Percentiles rank a stretch among this genome's conserved stretches.
These are phyloP conservation scores for Ensete glaucum DNA, from an alignment of 176 grass and related monocot genomes.

Conservation along the genomic window DNA sequence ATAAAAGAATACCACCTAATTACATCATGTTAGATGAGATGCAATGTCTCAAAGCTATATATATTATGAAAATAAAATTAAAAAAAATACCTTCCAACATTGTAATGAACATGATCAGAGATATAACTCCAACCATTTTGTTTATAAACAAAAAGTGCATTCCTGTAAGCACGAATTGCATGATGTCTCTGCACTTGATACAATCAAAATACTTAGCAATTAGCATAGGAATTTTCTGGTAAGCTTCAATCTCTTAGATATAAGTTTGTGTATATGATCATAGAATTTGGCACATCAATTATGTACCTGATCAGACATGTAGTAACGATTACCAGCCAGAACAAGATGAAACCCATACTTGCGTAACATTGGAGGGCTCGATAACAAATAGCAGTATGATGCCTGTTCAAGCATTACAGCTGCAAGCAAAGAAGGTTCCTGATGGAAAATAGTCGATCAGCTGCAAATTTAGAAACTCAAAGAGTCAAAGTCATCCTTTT, in stretches of 20 bases:
- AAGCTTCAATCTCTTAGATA: conserved; percentile 10
- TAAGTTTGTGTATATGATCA: conserved; percentile 10
- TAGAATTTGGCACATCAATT: conserved; percentile 20
- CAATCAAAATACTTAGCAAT: conserved; percentile 23
- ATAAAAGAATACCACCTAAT: conserved; percentile 92
- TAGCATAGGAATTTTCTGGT: conserved; percentile 4
- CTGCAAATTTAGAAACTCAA: background rate
- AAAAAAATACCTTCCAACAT: conserved; percentile 79
- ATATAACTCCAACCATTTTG: conserved; percentile 96
- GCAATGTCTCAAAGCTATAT: conserved; percentile 10
- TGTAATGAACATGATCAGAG: conserved; percentile 97
- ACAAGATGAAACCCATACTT: conserved; percentile 99
- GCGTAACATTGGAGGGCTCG: conserved; percentile 76
- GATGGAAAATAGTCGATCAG: conserved; percentile 25
- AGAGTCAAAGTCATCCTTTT: background rate
- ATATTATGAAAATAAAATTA: conserved; percentile 16
- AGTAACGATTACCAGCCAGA: conserved; percentile 83
- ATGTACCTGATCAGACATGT: conserved; percentile 73
- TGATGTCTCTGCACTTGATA: conserved; percentile 69
- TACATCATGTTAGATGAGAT: conserved; percentile 18
- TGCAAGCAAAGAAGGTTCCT: conserved; percentile 93
- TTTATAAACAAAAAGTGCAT: conserved; percentile 86
- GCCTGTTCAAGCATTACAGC: conserved; percentile 97
- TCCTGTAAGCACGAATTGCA: conserved; percentile 83
- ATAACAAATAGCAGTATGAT: conserved; percentile 70